Conservation (phyloP, 1,284 basidiomycete genomes). For the Sporisorium exsertum region DNA sequence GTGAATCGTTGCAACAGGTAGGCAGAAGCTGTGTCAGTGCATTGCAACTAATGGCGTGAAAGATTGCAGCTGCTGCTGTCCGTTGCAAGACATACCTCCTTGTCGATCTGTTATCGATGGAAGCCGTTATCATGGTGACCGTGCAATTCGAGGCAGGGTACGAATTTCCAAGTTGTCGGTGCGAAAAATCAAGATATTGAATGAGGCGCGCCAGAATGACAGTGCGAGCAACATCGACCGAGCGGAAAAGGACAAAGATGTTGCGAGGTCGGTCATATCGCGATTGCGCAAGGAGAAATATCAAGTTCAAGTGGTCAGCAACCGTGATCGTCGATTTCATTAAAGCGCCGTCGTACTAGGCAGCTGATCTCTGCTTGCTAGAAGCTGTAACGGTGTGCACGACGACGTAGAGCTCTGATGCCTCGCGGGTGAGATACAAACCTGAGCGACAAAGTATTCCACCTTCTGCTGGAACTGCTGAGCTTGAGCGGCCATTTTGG, state of each 20-base stretch:
- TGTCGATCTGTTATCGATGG: constrained; percentile 79
- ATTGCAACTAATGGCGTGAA: background rate
- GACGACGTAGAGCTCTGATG: background rate
- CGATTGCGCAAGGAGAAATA: constrained; percentile 2
- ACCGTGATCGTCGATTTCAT: background rate
- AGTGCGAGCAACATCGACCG: background rate
- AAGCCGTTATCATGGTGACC: background rate
- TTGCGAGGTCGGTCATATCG: background rate
- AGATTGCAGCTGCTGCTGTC: background rate
- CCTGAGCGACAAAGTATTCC: constrained; percentile 68
- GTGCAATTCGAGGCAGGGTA: background rate
- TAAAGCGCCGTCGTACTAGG: background rate
- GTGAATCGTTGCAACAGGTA: background rate
- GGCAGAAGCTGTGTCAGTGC: background rate
- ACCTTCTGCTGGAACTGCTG: constrained; percentile 66
- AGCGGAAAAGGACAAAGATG: background rate
- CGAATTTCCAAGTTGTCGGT: background rate
- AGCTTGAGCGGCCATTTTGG: constrained; percentile 62
- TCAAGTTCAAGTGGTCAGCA: constrained; percentile 1
- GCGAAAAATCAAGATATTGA: background rate
- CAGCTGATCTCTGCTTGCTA: background rate
- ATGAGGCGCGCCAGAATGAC: background rate
- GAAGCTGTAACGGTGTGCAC: background rate
- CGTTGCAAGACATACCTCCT: constrained; percentile 78
- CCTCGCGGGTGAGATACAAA: constrained; percentile 31